Base-by-base conservation (phyloP, 2,329 filamentous ascomycete species). In the Domatiomyces catenatus region DNA sequence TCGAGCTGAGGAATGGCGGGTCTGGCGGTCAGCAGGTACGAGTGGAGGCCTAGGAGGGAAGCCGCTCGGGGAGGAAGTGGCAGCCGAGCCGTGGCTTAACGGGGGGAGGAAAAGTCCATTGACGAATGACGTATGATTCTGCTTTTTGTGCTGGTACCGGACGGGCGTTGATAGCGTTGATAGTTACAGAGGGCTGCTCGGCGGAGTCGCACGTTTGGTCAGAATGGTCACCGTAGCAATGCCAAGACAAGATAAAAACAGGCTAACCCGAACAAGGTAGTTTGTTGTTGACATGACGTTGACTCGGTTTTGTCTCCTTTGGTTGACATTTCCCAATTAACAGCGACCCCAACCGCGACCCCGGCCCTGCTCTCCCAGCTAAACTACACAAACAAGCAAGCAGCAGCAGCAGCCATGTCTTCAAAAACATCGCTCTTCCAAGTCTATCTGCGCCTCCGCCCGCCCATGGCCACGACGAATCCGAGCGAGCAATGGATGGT, bases 391-490 rank as follows among this genome's bases (percentile, higher is more conserved):
- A 15, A 8, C 10, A 15, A 8, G 32, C 10, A 24, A 24, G 22
- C 32, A 39, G 32, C 32, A 24, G 22, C 32, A 39, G 32, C 32
- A 39, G 12, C 24, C 19, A 56, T 55, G 57, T 24, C 53, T 22
- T 42, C 55, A 20, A 52, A 55, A 50, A 58, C 57, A 54, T 75
- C 78, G 48, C 78, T 95, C 39, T 96, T 96, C 65, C 83, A 95
- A 68, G 90, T 96, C 51, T 95, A 86, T 63, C 75, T 96, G 42
- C 85, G 90, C 47, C 72, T 96, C 47, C 82, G 84, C 15, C 84
- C 84, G n/a, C 75, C 81, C 2, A 71, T 61, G 66, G 68, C 44
- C 60, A 65, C 54, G 48, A 65, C 54, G 48, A 59, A 64, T 39
- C 58, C 68, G 46, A 62, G 71, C 2, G 83, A 88, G 52, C 81